Evolutionary conservation across 2,329 filamentous ascomycete genomes (phyloP), one percentile per base, ranked within the genome.

Genomic region (Fusarium sp.): DNA sequence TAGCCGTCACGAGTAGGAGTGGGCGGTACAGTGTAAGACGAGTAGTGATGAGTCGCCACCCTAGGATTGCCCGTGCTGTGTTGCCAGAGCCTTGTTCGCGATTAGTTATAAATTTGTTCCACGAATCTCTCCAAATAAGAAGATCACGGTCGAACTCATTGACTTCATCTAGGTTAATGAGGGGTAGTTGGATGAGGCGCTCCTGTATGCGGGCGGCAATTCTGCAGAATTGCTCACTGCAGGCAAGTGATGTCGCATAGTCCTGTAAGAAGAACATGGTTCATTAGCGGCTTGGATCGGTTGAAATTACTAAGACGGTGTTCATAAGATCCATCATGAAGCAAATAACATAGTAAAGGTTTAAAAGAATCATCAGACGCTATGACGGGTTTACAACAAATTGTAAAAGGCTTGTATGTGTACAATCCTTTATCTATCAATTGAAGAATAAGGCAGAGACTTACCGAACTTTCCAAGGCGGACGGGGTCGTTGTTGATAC

Each of bases 121-220:
- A 41, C 2, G 49, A 54, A 6, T 50, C 3, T n/a, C 47, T 45
- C 62, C 62, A 65, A 3, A 13, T 14, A 2, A 44, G 4, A 1
- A 65, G 44, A 3, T 62, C 40, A 2, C 7, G 13, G 17, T 65
- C 62, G 2, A 62, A 48, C 2, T 46, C 33, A 3, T 43, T 20
- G 2, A 54, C 47, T 26, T 94, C 90, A 30, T 89, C 85, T 30
- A 85, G 82, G n/a, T 86, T 84, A 3, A 93, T 84, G 2, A 92
- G 81, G 1, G 91, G 90, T 3, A 88, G 86, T 54, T 90, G 87
- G 17, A 91, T 90, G 4, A 95, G 83, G 52, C 89, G 86, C 72
- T 95, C 91, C 75, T 95, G 92, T 57, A 94, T 91, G 63, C 88
- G 87, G 0, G 91, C 93, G 20, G 91, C 89, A 62, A 95, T 91